Evolutionary conservation across 352 stramenopile genomes (phyloP).

Genomic region (Phytophthora niederhauseri): DNA sequence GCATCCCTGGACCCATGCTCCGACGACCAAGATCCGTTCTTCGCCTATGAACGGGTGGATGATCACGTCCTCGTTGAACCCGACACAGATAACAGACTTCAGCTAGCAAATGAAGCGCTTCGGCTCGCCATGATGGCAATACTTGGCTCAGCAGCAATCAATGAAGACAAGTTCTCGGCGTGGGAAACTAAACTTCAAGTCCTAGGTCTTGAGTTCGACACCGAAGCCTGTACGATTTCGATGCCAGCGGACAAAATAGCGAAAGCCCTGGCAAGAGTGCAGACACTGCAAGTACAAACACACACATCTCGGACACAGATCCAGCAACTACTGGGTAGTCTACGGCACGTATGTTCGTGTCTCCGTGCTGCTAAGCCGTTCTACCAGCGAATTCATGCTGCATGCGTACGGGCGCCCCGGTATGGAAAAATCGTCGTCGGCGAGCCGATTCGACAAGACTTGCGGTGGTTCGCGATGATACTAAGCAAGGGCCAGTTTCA

Average conservation of each 20-base stretch:
- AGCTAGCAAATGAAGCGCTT: neutral
- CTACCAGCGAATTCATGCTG: neutral
- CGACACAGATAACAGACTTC: neutral
- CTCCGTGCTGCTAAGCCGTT: neutral
- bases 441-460: neutral
- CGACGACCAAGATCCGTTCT: neutral
- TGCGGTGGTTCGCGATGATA: neutral
- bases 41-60: neutral
- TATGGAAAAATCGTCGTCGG: neutral
- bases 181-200: neutral
- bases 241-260: neutral
- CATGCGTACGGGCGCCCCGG: neutral
- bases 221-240: neutral
- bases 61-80: neutral
- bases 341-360: constrained; percentile 2
- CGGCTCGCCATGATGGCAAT: constrained; percentile 1
- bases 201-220: constrained; percentile 1
- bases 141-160: neutral
- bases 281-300: neutral
- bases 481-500: neutral
- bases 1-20: neutral
- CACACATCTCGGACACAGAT: neutral
- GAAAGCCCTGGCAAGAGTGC: neutral
- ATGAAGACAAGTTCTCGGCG: constrained; percentile 1
- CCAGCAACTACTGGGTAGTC: neutral